Percentiles rank a stretch among this genome's conserved stretches.
Conservation (phyloP, 768 basidiomycete species). For the Paxillus ammoniavirescens region DNA sequence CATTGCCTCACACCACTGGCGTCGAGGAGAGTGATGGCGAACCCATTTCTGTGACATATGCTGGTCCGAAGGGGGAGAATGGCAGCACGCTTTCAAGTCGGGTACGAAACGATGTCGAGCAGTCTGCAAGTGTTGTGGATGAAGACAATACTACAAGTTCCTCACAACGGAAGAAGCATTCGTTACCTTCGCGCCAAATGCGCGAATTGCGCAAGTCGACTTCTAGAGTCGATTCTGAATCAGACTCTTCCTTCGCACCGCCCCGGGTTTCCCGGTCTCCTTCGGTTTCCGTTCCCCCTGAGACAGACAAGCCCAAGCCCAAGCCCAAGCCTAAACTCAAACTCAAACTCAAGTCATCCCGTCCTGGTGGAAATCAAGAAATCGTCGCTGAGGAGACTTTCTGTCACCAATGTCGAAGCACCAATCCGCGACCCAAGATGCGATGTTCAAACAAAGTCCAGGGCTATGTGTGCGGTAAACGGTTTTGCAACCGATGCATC, state of each 20-base stretch:
- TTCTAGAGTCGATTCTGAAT: neutral
- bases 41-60: neutral
- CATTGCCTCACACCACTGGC: neutral
- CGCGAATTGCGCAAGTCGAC: neutral
- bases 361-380: neutral
- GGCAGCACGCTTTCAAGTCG: neutral
- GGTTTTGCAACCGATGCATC: slow-evolving; percentile 37
- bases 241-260: slow-evolving; percentile 11
- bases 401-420: slow-evolving; percentile 39
- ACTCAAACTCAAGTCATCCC: neutral
- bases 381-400: slow-evolving; percentile 10
- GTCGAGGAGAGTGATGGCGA: neutral
- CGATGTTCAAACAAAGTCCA: slow-evolving; percentile 25
- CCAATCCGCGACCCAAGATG: slow-evolving; percentile 33
- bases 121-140: neutral
- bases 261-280: neutral
- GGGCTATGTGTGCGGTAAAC: slow-evolving; percentile 27
- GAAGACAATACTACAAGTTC: neutral
- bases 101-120: neutral
- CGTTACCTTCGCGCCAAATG: slow-evolving; percentile 5
- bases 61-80: neutral
- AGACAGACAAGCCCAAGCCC: neutral
- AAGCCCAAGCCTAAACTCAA: slow-evolving; percentile 4
- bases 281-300: slow-evolving; percentile 10
- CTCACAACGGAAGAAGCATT: slow-evolving; percentile 1